Percentiles rank a stretch among this genome's conserved stretches.
Evolutionary conservation across 1,139 yeast species (phyloP).

Genomic region (Kodamaea sp.): DNA sequence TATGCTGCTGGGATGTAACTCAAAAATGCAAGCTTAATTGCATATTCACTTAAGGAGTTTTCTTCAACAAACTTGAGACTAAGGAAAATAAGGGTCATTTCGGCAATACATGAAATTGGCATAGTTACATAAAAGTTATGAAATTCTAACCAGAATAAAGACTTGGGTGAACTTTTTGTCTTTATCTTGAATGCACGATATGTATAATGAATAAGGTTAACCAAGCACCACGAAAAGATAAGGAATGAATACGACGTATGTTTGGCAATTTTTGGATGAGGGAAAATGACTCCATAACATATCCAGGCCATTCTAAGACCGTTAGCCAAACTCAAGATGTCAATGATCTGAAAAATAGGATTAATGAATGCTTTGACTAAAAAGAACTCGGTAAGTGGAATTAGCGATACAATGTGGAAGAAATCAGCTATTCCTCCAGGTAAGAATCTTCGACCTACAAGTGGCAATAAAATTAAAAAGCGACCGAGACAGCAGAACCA

Average conservation of each 20-base stretch:
- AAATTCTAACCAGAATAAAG: constrained; percentile 39
- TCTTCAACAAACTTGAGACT: constrained; percentile 45
- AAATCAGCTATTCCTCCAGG: constrained; percentile 72
- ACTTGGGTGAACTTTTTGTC: constrained; percentile 31
- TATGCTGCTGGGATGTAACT: constrained; percentile 38
- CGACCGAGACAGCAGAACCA: constrained; percentile 54
- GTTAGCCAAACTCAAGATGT: constrained; percentile 30
- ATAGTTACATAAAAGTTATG: constrained; percentile 39
- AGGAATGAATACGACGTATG: constrained; percentile 47
- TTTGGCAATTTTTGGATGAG: constrained; percentile 48
- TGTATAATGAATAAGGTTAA: constrained; percentile 39
- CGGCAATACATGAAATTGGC: constrained; percentile 47
- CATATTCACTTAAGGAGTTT: constrained; percentile 25
- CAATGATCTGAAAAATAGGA: constrained; percentile 9
- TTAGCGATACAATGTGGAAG: constrained; percentile 43
- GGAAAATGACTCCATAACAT: constrained; percentile 44
- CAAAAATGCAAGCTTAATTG: constrained; percentile 27
- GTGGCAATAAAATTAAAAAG: constrained; percentile 50
- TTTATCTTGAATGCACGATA: constrained; percentile 47
- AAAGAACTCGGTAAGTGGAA: constrained; percentile 30
- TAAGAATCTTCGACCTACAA: constrained; percentile 58
- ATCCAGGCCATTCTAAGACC: constrained; percentile 38
- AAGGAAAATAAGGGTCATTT: constrained; percentile 50
- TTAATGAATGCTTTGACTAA: constrained; percentile 20
- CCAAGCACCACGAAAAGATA: constrained; percentile 44